phyloP scores from a whole-genome alignment of 225 moss, liverwort and hornwort genomes.

The Physcomitrellopsis africana region DNA sequence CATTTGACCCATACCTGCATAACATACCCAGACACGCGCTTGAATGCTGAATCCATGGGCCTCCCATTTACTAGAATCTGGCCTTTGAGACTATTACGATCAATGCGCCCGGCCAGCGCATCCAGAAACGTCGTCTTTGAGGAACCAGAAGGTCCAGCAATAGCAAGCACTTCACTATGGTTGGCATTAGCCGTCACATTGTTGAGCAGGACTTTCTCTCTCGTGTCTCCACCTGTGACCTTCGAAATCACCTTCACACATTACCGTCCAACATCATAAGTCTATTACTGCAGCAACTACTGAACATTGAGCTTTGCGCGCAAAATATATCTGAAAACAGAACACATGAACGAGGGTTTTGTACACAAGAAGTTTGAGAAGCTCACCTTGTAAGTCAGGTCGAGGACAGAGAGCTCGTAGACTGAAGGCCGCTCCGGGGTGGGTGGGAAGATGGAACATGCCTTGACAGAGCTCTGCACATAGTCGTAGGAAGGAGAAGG shows the following conservation, averaged over 20 bases:
- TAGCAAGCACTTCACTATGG: constrained; percentile 56
- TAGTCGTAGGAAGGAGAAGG: no score
- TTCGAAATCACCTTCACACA: constrained; percentile 23
- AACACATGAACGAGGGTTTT: no score
- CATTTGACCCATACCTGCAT: constrained; percentile 34
- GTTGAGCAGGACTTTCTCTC: constrained; percentile 30
- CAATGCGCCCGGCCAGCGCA: constrained; percentile 62
- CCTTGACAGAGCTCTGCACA: neutral
- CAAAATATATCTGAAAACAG: no score
- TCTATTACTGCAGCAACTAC: neutral
- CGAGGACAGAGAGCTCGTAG: constrained; percentile 17
- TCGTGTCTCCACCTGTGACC: neutral
- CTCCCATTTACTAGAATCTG: constrained; percentile 62
- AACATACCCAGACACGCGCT: constrained; percentile 58
- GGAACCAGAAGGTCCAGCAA: constrained; percentile 69
- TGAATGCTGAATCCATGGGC: constrained; percentile 60
- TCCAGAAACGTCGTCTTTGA: constrained; percentile 72
- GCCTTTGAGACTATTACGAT: constrained; percentile 55
- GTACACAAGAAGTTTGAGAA: neutral
- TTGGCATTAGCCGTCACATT: constrained; percentile 21
- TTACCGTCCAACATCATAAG: neutral
- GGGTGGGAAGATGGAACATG: neutral
- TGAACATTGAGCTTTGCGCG: no score
- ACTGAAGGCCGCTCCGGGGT: constrained; percentile 2
- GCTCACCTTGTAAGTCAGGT: constrained; percentile 29